Evolutionary conservation across 1,139 yeast genomes (phyloP).

Genomic region (Geotrichum cucujoidarum): DNA sequence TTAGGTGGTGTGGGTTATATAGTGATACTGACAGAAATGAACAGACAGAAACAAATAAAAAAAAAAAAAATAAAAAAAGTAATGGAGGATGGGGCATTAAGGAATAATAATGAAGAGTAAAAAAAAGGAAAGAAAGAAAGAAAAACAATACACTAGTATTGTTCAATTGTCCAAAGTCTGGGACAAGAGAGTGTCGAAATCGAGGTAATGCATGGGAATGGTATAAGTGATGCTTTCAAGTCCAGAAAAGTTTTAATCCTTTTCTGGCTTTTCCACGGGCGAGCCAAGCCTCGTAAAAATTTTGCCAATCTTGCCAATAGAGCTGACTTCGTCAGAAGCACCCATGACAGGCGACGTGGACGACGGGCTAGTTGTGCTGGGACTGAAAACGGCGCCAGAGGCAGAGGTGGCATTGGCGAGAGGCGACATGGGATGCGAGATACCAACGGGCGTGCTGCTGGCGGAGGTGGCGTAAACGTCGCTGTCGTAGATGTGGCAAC

Average conservation of each 20-base stretch:
- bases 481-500: slow-evolving; percentile 22
- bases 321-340: background rate
- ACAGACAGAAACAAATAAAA: background rate
- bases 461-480: slow-evolving; percentile 27
- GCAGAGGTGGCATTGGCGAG: background rate
- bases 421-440: slow-evolving; percentile 1
- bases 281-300: slow-evolving; percentile 1
- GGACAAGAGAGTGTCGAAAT: too few relatives aligned
- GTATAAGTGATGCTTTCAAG: too few relatives aligned
- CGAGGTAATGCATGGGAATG: too few relatives aligned
- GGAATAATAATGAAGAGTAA: background rate
- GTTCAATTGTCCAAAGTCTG: background rate
- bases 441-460: slow-evolving; percentile 14
- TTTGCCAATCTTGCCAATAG: background rate
- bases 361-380: background rate
- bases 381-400: slow-evolving; percentile 2
- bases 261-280: background rate
- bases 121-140: slow-evolving; percentile 1
- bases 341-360: slow-evolving; percentile 1
- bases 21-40: background rate
- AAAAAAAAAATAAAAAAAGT: background rate
- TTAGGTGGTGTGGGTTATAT: background rate
- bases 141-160: background rate
- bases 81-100: background rate
- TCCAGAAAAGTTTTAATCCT: slow-evolving; percentile 1